Percentiles rank a stretch among this genome's conserved stretches.
These are phyloP conservation scores for Clonostachys chloroleuca DNA, from an alignment of 2,329 filamentous ascomycete species.

Conservation along the genomic window DNA sequence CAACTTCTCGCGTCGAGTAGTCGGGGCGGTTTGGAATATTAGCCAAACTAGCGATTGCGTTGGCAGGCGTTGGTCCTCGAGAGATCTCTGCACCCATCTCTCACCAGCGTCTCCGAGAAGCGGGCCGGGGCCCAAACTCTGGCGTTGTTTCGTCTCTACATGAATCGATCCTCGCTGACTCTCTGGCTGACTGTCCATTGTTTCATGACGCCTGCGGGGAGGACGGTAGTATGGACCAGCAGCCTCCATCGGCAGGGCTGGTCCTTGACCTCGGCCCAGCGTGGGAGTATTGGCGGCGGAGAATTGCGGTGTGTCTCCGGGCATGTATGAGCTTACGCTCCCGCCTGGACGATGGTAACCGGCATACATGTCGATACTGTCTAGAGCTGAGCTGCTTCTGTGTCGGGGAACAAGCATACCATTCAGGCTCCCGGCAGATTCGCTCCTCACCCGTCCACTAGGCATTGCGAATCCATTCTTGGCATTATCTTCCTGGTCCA, in stretches of 20 bases:
- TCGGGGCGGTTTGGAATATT: conserved; percentile 63
- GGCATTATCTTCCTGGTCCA: conserved; percentile 62
- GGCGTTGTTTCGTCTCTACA: conserved; percentile 23
- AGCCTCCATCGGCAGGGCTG: conserved; percentile 41
- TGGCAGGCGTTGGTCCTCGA: conserved; percentile 36
- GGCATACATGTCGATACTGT: conserved; percentile 42
- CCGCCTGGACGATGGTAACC: conserved; percentile 42
- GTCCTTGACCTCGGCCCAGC: conserved; percentile 37
- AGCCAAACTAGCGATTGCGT: conserved; percentile 20
- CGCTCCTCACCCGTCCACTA: conserved; percentile 52
- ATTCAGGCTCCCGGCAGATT: conserved; percentile 56
- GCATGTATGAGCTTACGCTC: conserved; percentile 61
- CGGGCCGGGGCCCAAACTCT: conserved; percentile 18
- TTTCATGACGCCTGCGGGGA: conserved; percentile 66
- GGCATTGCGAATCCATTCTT: conserved; percentile 55
- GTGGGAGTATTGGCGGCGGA: conserved; percentile 64
- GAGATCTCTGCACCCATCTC: conserved; percentile 28
- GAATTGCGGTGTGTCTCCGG: conserved; percentile 70
- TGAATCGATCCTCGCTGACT: conserved; percentile 17
- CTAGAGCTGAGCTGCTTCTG: conserved; percentile 51
- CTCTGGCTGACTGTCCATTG: conserved; percentile 35
- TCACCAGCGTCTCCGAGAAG: conserved; percentile 29
- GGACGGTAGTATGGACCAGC: conserved; percentile 86
- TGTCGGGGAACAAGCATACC: conserved; percentile 39
- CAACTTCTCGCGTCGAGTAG: conserved; percentile 90